phyloP scores from a whole-genome alignment of 1,139 yeast species.

The Insectozyma bohioensis region DNA sequence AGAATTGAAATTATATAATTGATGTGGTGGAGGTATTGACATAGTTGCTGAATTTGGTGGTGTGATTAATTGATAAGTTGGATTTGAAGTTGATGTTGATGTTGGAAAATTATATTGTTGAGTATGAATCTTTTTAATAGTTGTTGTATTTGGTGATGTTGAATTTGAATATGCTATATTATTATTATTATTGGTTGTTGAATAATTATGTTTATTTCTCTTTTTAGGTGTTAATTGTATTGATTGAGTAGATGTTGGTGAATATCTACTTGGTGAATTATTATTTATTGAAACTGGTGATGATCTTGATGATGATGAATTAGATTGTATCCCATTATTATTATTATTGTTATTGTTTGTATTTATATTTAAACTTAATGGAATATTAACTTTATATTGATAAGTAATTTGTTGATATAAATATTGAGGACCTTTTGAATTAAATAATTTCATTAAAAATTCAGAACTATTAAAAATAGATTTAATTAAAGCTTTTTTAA shows the following conservation, averaged over 20 bases:
- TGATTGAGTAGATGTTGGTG: constrained; percentile 1
- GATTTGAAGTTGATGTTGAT: constrained; percentile 3
- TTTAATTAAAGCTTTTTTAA: constrained; percentile 32
- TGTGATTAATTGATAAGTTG: constrained; percentile 8
- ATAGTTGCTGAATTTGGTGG: constrained; percentile 7
- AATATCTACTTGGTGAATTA: neutral
- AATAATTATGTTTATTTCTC: constrained; percentile 7
- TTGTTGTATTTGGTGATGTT: constrained; percentile 1
- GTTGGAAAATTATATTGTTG: constrained; percentile 1
- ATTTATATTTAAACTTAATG: too few relatives aligned
- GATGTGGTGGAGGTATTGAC: constrained; percentile 1
- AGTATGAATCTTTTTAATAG: constrained; percentile 8
- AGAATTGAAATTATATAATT: constrained; percentile 3
- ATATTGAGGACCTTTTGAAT: constrained; percentile 37
- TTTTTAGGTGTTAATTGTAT: constrained; percentile 8
- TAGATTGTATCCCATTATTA: too few relatives aligned
- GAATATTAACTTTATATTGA: constrained; percentile 15
- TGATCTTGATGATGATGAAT: constrained; percentile 2
- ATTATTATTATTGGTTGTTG: too few relatives aligned
- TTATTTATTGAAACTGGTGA: neutral
- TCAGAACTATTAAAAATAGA: constrained; percentile 35
- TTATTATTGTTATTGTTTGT: neutral
- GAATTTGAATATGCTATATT: neutral
- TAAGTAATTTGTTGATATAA: constrained; percentile 24
- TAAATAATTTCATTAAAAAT: constrained; percentile 31